These are phyloP conservation scores for Mycosphaerella sp. DNA, from an alignment of 2,329 filamentous ascomycete species.

Conservation along the genomic window DNA sequence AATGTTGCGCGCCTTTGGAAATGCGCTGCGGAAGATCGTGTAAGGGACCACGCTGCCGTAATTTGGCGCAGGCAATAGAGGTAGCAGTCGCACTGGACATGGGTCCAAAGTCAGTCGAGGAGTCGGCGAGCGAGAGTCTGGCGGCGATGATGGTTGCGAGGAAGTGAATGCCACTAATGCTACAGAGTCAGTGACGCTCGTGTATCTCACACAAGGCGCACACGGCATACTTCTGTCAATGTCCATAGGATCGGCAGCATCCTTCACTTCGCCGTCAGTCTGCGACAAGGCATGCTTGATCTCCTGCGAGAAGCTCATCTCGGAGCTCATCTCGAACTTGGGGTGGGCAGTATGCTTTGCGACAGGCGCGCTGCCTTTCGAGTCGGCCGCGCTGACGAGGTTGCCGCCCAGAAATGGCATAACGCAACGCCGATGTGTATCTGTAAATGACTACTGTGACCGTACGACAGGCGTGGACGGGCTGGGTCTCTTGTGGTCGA, in stretches of 20 bases:
- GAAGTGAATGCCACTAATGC: constrained; percentile 2
- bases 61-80: constrained; percentile 55
- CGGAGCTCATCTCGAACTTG: not conserved
- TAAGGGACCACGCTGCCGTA: constrained; percentile 69
- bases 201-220: not conserved
- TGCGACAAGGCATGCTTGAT: not conserved
- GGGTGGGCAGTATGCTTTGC: not conserved
- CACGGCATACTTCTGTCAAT: constrained; percentile 2
- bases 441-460: not conserved
- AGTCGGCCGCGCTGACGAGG: not conserved
- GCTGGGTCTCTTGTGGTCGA: not conserved
- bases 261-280: not conserved
- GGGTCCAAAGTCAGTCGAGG: constrained; percentile 20
- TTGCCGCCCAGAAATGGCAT: constrained; percentile 13
- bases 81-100: constrained; percentile 34
- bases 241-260: not conserved
- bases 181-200: constrained; percentile 2
- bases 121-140: constrained; percentile 20
- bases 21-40: constrained; percentile 73
- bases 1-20: constrained; percentile 66
- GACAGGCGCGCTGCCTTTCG: not conserved
- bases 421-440: not conserved
- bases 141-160: constrained; percentile 27
- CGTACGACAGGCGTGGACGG: not conserved
- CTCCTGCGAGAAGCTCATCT: not conserved